phyloP scores from a whole-genome alignment of 1,284 basidiomycete genomes.

The Grifola frondosa region DNA sequence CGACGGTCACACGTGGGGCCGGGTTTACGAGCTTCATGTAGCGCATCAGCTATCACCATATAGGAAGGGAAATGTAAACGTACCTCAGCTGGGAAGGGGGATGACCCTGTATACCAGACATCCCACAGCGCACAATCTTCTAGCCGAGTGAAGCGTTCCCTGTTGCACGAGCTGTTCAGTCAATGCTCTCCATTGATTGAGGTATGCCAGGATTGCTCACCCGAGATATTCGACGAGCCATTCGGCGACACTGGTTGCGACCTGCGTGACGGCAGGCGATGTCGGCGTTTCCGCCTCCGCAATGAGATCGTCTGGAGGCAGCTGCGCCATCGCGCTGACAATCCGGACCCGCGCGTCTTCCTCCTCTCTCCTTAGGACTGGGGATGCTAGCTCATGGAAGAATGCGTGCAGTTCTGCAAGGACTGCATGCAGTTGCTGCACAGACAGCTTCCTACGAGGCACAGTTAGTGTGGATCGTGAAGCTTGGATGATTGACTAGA shows the following conservation, averaged over 20 bases:
- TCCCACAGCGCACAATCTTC: conserved; percentile 60
- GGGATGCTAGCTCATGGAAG: conserved; percentile 28
- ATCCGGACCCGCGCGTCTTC: conserved; percentile 38
- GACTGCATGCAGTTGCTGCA: conserved; percentile 38
- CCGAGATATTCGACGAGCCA: conserved; percentile 53
- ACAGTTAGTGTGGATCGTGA: not conserved
- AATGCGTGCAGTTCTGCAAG: conserved; percentile 41
- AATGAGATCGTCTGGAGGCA: conserved; percentile 19
- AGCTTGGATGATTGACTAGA: conserved; percentile 15
- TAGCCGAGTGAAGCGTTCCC: conserved; percentile 42
- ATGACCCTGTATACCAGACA: conserved; percentile 67
- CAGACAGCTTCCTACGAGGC: conserved; percentile 45
- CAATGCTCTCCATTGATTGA: no score
- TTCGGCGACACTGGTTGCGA: conserved; percentile 29
- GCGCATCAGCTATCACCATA: no score
- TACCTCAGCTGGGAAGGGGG: conserved; percentile 67
- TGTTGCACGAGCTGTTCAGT: no score
- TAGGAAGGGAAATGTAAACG: conserved; percentile 12
- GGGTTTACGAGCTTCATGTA: conserved; percentile 62
- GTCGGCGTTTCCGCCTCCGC: conserved; percentile 4
- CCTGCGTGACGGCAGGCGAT: conserved; percentile 8
- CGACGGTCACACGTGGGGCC: conserved; percentile 54
- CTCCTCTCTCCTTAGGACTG: conserved; percentile 32
- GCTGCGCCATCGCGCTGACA: conserved; percentile 25
- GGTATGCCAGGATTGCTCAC: conserved; percentile 35